A percentile compares a stretch with the other conserved stretches of the same genome.
phyloP scores from a whole-genome alignment of 768 basidiomycete genomes.

The Phallus indusiatus region DNA sequence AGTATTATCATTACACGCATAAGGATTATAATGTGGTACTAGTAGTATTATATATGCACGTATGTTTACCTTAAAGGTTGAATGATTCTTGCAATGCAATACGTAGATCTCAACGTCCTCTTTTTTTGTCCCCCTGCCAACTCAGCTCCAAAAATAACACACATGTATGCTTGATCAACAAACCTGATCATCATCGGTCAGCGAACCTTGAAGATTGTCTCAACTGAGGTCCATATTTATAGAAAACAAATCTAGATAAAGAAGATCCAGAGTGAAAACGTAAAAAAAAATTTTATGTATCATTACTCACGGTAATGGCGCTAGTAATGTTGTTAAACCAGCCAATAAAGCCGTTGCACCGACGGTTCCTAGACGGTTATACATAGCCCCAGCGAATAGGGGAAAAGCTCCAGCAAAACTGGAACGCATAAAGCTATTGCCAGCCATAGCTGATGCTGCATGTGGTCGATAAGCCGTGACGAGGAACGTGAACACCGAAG shows the following conservation, averaged over 20 bases:
- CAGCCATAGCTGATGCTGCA: conserved; percentile 54
- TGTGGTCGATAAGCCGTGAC: conserved; percentile 43
- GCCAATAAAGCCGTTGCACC: conserved; percentile 67
- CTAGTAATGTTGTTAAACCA: conserved; percentile 50
- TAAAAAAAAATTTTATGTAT: background rate
- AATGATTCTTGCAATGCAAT: too few relatives aligned
- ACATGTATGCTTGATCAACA: too few relatives aligned
- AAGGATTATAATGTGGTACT: too few relatives aligned
- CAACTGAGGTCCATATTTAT: conserved; percentile 18
- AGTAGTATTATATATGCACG: too few relatives aligned
- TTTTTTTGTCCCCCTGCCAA: too few relatives aligned
- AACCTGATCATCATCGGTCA: background rate
- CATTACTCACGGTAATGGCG: conserved; percentile 34
- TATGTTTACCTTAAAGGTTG: too few relatives aligned
- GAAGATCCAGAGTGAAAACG: background rate
- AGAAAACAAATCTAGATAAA: conserved; percentile 15
- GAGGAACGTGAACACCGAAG: conserved; percentile 54
- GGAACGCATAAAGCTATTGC: conserved; percentile 47
- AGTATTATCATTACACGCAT: too few relatives aligned
- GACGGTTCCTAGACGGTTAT: conserved; percentile 46
- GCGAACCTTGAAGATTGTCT: conserved; percentile 15
- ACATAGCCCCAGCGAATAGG: conserved; percentile 44
- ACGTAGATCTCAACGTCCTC: too few relatives aligned
- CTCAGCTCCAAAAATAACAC: too few relatives aligned
- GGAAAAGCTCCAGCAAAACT: conserved; percentile 44